phyloP scores from a whole-genome alignment of 2,329 filamentous ascomycete genomes.

The Zasmidium angulare region DNA sequence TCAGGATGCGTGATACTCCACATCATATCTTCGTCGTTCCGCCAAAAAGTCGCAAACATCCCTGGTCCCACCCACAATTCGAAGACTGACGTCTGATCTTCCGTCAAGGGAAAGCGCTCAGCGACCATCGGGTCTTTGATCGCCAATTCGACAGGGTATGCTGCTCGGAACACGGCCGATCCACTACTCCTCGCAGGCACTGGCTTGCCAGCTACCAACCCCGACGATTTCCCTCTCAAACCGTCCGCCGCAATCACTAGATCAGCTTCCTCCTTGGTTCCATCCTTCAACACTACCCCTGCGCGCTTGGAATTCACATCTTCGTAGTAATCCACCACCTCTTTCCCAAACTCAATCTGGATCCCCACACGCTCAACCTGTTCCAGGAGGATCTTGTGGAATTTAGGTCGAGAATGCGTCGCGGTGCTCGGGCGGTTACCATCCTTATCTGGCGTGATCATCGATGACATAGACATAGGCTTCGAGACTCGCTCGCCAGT shows the following conservation, averaged over 20 bases:
- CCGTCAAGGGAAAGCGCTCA: conserved; percentile 7
- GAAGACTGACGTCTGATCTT: conserved; percentile 1
- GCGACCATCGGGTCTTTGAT: conserved; percentile 12
- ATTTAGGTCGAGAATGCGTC: conserved; percentile 13
- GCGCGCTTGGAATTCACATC: conserved; percentile 32
- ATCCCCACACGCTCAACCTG: conserved; percentile 47
- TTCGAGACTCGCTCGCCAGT: background rate
- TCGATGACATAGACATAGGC: background rate
- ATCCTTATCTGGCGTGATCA: background rate
- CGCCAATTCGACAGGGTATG: conserved; percentile 19
- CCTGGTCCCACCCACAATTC: conserved; percentile 5
- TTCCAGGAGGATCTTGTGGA: conserved; percentile 47
- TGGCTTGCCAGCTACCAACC: conserved; percentile 44
- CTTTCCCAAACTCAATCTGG: conserved; percentile 41
- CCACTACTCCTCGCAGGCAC: conserved; percentile 15
- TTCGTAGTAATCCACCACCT: conserved; percentile 48
- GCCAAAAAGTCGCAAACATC: conserved; percentile 8
- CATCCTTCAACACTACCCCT: conserved; percentile 37
- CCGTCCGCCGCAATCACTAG: conserved; percentile 35
- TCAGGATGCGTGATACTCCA: conserved; percentile 32
- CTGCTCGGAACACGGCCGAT: conserved; percentile 15
- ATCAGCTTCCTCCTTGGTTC: conserved; percentile 42
- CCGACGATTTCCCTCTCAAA: conserved; percentile 43
- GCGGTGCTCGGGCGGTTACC: background rate
- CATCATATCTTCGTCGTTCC: conserved; percentile 29